These are phyloP conservation scores for Dothideomycetes sp. DNA, from an alignment of 2,329 filamentous ascomycete species.

Conservation along the genomic window DNA sequence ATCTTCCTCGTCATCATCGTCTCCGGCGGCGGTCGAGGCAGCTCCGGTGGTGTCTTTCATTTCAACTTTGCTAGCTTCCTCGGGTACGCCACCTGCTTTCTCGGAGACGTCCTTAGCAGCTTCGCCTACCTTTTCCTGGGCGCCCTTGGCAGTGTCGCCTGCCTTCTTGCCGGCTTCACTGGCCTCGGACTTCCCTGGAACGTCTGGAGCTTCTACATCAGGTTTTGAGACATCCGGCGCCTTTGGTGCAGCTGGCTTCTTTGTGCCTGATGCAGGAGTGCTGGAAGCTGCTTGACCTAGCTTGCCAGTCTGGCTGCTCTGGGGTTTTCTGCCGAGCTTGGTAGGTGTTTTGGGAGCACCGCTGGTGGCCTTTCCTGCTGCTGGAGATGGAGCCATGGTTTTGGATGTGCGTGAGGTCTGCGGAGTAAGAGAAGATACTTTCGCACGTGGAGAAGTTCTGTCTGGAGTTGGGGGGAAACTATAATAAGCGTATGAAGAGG, in stretches of 20 bases:
- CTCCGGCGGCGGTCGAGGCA: constrained; percentile 18
- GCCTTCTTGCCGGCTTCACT: constrained; percentile 21
- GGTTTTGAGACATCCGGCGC: constrained; percentile 18
- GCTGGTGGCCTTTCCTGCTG: constrained; percentile 36
- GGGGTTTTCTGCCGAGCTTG: constrained; percentile 36
- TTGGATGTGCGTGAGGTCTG: constrained; percentile 17
- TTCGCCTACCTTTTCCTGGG: constrained; percentile 16
- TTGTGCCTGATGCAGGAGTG: constrained; percentile 14
- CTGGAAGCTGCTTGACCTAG: constrained; percentile 27
- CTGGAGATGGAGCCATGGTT: constrained; percentile 39
- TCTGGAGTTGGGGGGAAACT: constrained; percentile 37
- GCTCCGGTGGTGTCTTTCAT: constrained; percentile 24
- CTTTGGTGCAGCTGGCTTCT: constrained; percentile 11
- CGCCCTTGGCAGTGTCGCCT: constrained; percentile 16
- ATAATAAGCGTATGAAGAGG: not conserved
- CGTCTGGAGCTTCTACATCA: constrained; percentile 23
- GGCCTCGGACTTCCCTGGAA: constrained; percentile 21
- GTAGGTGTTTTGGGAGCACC: constrained; percentile 39
- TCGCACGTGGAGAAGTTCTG: constrained; percentile 25
- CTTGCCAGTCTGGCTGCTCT: constrained; percentile 25
- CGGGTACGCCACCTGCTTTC: constrained; percentile 24
- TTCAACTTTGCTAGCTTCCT: constrained; percentile 22
- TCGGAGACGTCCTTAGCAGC: constrained; percentile 24
- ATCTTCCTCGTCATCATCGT: constrained; percentile 24
- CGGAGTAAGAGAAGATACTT: constrained; percentile 22